A percentile compares a stretch with the other conserved stretches of the same genome.
These are phyloP conservation scores for Candida multigemmis DNA, from an alignment of 805 yeast genomes.

Conservation along the genomic window DNA sequence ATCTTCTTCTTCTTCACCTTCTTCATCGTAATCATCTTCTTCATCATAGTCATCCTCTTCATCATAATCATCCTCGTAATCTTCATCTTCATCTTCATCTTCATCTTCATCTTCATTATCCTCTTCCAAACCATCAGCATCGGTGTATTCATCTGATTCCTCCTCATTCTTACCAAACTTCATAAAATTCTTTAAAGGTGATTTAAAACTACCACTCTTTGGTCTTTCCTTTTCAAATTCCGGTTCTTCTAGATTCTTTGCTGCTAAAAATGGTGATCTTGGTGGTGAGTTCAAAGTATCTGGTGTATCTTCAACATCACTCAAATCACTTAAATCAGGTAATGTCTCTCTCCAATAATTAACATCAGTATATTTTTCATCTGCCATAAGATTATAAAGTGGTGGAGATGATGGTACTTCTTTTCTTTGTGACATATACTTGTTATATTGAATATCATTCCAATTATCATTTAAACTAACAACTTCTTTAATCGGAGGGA, in stretches of 20 bases:
- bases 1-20: slow-evolving; percentile 6
- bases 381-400: slow-evolving; percentile 17
- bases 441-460: slow-evolving; percentile 26
- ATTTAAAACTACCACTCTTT: slow-evolving; percentile 22
- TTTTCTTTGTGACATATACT: slow-evolving; percentile 17
- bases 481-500: slow-evolving; percentile 60
- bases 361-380: slow-evolving; percentile 71
- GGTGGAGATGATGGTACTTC: slow-evolving; percentile 3
- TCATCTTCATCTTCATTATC: slow-evolving; percentile 7
- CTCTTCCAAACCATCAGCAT: slow-evolving; percentile 1
- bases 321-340: slow-evolving; percentile 48
- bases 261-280: slow-evolving; percentile 8
- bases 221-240: slow-evolving; percentile 19
- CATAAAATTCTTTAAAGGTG: slow-evolving; percentile 35
- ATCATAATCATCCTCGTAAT: slow-evolving; percentile 7
- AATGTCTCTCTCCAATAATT: slow-evolving; percentile 90
- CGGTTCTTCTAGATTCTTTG: slow-evolving; percentile 4
- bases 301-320: slow-evolving; percentile 38
- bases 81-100: slow-evolving; percentile 8
- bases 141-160: slow-evolving; percentile 9
- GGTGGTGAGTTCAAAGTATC: slow-evolving; percentile 6
- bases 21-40: slow-evolving; percentile 5
- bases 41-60: slow-evolving; percentile 8
- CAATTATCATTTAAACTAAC: slow-evolving; percentile 20
- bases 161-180: slow-evolving; percentile 20